Evolutionary conservation across 2,329 filamentous ascomycete species (phyloP), one percentile per base, ranked within the genome.

Genomic region (Ceratocystis harringtonii): DNA sequence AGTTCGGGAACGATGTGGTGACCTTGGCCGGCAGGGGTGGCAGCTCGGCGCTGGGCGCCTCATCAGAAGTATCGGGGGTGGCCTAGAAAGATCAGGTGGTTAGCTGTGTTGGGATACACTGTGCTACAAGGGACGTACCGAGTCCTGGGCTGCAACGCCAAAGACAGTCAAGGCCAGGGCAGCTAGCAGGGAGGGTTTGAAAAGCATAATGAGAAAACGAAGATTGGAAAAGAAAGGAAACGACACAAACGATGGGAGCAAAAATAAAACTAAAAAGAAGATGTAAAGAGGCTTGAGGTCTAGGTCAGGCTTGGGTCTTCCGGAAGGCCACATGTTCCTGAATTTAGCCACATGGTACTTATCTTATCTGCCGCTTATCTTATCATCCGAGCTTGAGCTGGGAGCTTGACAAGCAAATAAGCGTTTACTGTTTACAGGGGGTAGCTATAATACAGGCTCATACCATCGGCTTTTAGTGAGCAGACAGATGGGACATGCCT

Each of bases 111-210:
- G 6, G 32, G 5, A 45, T 6, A 28, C 17, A 43, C 25, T 58
- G 12, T 44, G 30, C 12, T 30, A 25, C 45, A 44, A 41, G 22
- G 61, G 30, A 63, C 65, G 41, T 43, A 61, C 55, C 36, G 66
- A 61, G 22, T 61, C 65, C 62, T 64, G 60, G 60, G 85, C 85
- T 71, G 84, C 79, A 71, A 81, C 84, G 74, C 83, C 80, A 69
- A 88, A 78, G 70, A 86, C 81, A 74, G 84, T 83, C 71, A 89
- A 78, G 68, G 88, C 87, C 75, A 90, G 78, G 68, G 92, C 77
- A 71, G 86, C 85, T 71, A 92, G 78, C 67, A 87, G 80, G 71
- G 88, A 84, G 72, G 88, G 81, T 77, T 85, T 86, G 76, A 89
- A 84, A 77, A 86, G 84, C 89, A 94, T 94, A 74, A 74, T 79